Conservation (phyloP, 768 basidiomycete genomes). For the Dioszegia aurantiaca region DNA sequence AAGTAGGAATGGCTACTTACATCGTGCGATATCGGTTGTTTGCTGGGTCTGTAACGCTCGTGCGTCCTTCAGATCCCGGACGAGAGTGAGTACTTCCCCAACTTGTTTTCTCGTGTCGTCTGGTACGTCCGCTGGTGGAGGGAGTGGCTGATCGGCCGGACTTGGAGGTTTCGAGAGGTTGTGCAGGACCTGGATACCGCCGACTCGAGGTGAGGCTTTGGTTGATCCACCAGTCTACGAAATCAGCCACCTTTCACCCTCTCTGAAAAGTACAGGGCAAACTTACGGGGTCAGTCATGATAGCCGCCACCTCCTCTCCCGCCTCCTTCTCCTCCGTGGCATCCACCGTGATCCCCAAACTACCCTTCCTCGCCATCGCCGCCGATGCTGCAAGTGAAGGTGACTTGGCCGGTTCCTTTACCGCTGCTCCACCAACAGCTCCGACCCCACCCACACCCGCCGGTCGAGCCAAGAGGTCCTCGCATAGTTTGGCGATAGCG, state of each 20-base stretch:
- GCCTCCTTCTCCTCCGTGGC: slow-evolving; percentile 36
- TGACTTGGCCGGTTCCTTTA: background rate
- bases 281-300: slow-evolving; percentile 45
- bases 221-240: slow-evolving; percentile 34
- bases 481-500: slow-evolving; percentile 36
- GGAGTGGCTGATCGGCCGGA: background rate
- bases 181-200: slow-evolving; percentile 38
- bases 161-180: slow-evolving; percentile 21
- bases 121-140: slow-evolving; percentile 1
- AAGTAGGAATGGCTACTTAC: slow-evolving; percentile 31
- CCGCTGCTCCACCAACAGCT: background rate
- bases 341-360: slow-evolving; percentile 11
- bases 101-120: slow-evolving; percentile 32
- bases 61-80: slow-evolving; percentile 45
- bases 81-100: slow-evolving; percentile 37
- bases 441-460: background rate
- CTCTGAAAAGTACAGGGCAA: background rate
- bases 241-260: background rate
- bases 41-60: slow-evolving; percentile 48
- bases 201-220: slow-evolving; percentile 33
- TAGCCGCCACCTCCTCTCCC: slow-evolving; percentile 44
- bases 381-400: background rate
- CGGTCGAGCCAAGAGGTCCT: slow-evolving; percentile 27
- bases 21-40: slow-evolving; percentile 50
- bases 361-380: slow-evolving; percentile 10